Percentiles rank a stretch among this genome's conserved stretches.
These are phyloP conservation scores for Apiospora marii DNA, from an alignment of 2,329 filamentous ascomycete species.

Conservation along the genomic window DNA sequence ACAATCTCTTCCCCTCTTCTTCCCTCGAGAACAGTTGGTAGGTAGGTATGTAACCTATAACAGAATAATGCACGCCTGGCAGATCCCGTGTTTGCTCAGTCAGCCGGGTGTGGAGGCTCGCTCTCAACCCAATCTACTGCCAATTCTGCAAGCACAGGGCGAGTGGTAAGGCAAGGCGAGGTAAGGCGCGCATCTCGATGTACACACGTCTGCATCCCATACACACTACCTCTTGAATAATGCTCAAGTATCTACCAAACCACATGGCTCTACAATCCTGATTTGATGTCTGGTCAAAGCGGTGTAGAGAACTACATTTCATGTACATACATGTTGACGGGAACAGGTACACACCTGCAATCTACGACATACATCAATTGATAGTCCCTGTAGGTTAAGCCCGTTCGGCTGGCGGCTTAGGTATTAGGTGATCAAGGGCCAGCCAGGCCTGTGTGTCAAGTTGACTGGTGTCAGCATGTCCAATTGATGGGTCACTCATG, in stretches of 20 bases:
- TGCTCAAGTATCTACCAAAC: neutral
- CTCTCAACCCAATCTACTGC: neutral
- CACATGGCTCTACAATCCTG: neutral
- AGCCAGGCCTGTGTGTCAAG: neutral
- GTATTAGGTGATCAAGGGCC: neutral
- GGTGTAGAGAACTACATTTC: neutral
- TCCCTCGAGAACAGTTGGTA: neutral
- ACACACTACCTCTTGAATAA: neutral
- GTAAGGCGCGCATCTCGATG: conserved; percentile 1
- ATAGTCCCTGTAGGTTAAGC: no score
- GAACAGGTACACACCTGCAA: neutral
- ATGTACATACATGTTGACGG: no score
- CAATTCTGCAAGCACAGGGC: neutral
- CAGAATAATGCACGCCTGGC: neutral
- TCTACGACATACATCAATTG: neutral
- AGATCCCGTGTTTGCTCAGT: conserved; percentile 11
- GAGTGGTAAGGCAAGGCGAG: conserved; percentile 4
- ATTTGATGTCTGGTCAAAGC: neutral
- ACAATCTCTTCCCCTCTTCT: neutral
- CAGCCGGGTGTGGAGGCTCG: neutral
- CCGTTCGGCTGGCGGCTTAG: conserved; percentile 1
- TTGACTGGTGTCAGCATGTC: neutral
- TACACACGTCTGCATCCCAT: no score
- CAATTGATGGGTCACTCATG: neutral
- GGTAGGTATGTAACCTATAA: no score